A percentile compares a stretch with the other conserved stretches of the same genome.
Conservation (phyloP, 2,329 filamentous ascomycete genomes). For the Ascochyta koolunga region DNA sequence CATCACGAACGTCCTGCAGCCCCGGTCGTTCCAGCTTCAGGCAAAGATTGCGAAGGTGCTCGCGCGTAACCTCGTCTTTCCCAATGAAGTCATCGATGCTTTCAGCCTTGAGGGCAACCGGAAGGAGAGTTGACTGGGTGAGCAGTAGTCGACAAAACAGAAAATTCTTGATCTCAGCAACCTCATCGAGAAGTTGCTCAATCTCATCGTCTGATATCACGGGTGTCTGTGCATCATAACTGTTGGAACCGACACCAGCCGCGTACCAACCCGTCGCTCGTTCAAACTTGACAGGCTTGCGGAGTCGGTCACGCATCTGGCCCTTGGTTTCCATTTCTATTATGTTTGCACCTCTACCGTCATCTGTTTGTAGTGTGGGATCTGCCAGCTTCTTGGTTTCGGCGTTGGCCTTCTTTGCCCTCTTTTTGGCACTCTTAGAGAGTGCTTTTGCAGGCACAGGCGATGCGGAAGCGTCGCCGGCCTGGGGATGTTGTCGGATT, state of each 20-base stretch:
- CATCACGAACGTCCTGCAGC: conserved; percentile 59
- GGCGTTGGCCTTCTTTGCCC: conserved; percentile 37
- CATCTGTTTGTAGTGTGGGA: conserved; percentile 20
- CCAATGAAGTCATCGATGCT: conserved; percentile 55
- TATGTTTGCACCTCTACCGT: conserved; percentile 40
- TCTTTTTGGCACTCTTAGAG: conserved; percentile 43
- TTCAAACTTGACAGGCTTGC: conserved; percentile 49
- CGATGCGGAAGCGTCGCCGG: neutral
- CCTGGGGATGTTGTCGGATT: neutral
- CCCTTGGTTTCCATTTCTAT: conserved; percentile 53
- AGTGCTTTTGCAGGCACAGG: conserved; percentile 20
- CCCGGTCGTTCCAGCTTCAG: conserved; percentile 56
- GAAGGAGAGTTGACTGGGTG: conserved; percentile 54
- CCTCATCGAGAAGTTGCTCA: conserved; percentile 51
- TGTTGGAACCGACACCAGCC: conserved; percentile 39
- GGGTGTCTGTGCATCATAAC: conserved; percentile 43
- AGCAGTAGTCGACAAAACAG: conserved; percentile 58
- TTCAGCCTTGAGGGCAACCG: conserved; percentile 51
- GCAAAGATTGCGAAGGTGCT: conserved; percentile 56
- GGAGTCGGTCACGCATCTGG: conserved; percentile 50
- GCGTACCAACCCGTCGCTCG: conserved; percentile 42
- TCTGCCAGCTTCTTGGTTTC: conserved; percentile 26
- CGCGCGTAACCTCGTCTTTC: conserved; percentile 50
- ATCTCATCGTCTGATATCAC: conserved; percentile 53
- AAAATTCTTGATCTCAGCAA: conserved; percentile 57